Evolutionary conservation across 2,329 filamentous ascomycete genomes (phyloP).

Genomic region (Knoxdaviesia proteae): DNA sequence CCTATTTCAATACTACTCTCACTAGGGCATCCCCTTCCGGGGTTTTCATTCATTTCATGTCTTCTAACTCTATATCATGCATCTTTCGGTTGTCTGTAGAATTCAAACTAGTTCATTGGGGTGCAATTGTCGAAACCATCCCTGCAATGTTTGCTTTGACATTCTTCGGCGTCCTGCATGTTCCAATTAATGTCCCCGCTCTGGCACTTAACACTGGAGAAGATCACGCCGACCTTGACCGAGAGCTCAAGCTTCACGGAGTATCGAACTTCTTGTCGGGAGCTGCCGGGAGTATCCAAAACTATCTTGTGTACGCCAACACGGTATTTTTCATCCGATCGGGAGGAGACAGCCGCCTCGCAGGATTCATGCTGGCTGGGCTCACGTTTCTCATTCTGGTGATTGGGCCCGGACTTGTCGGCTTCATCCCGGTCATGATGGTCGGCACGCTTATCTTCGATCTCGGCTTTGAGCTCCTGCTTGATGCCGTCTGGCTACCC

Average conservation of each 20-base stretch:
- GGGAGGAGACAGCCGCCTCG: constrained; percentile 69
- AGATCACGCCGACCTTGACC: constrained; percentile 78
- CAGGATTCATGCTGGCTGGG: constrained; percentile 64
- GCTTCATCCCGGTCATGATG: constrained; percentile 91
- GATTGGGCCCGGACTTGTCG: constrained; percentile 70
- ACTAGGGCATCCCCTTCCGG: no score
- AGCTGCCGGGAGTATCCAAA: constrained; percentile 71
- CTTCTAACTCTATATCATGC: not conserved
- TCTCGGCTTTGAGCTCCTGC: constrained; percentile 75
- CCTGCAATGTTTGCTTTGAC: constrained; percentile 93
- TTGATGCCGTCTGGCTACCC: constrained; percentile 75
- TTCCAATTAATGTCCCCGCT: constrained; percentile 93
- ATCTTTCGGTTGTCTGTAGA: constrained; percentile 24
- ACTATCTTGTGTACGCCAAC: constrained; percentile 95
- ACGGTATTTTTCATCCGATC: constrained; percentile 92
- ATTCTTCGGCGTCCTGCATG: constrained; percentile 92
- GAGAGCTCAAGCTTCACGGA: constrained; percentile 80
- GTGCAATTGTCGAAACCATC: constrained; percentile 61
- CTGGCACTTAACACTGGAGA: constrained; percentile 78
- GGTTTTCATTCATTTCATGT: not conserved
- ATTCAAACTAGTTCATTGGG: constrained; percentile 63
- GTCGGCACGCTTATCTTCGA: constrained; percentile 90
- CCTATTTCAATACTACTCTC: not conserved
- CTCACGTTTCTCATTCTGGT: constrained; percentile 68
- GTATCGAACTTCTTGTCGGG: constrained; percentile 85